A percentile compares a stretch with the other conserved stretches of the same genome.
These are phyloP conservation scores for Populus ilicifolia DNA, from an alignment of 345 rosid species.

Conservation along the genomic window DNA sequence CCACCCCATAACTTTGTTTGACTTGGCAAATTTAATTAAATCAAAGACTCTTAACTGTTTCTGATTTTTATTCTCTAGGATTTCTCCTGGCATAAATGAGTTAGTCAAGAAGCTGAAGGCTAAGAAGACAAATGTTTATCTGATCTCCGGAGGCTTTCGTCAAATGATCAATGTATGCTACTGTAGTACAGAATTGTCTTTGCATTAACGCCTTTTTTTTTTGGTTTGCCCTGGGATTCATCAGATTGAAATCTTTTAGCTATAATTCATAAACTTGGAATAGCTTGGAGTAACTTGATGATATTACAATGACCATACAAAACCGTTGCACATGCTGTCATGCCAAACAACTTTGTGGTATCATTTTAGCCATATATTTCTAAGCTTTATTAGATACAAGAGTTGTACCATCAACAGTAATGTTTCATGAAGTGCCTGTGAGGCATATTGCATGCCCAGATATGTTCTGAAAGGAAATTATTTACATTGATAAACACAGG, in stretches of 20 bases:
- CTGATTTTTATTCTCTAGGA: constrained; percentile 30
- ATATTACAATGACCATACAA: neutral
- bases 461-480: neutral
- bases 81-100: constrained; percentile 81
- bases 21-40: neutral
- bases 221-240: neutral
- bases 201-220: neutral
- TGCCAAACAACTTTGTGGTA: neutral
- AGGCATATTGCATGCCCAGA: neutral
- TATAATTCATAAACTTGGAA: neutral
- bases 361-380: neutral
- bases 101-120: constrained; percentile 73
- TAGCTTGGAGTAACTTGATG: neutral
- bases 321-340: neutral
- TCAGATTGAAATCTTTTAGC: neutral
- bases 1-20: neutral
- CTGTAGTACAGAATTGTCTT: constrained; percentile 8
- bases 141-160: constrained; percentile 94
- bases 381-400: too few species aligned
- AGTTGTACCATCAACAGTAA: too few species aligned
- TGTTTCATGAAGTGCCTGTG: neutral
- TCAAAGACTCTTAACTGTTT: neutral
- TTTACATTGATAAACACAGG: neutral
- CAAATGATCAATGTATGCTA: constrained; percentile 87
- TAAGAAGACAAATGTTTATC: constrained; percentile 53